These are phyloP conservation scores for Imleria badia DNA, from an alignment of 768 basidiomycete species.

Conservation along the genomic window DNA sequence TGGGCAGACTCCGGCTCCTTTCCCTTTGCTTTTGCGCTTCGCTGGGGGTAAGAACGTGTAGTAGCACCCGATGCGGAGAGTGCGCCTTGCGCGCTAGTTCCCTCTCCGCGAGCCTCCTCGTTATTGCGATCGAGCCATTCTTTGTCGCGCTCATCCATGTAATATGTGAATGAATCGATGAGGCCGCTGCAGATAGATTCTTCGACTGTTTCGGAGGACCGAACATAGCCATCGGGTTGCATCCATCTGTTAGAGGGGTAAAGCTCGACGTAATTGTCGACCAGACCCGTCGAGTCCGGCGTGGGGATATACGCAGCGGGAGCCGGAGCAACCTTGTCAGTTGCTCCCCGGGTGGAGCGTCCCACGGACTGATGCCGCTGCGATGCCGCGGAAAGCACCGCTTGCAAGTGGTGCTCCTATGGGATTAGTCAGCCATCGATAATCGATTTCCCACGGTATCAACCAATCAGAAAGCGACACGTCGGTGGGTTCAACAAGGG, in stretches of 20 bases:
- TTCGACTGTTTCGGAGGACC: conserved; percentile 84
- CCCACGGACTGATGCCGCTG: conserved; percentile 43
- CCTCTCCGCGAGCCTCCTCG: conserved; percentile 80
- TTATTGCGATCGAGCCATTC: conserved; percentile 95
- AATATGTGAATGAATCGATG: conserved; percentile 79
- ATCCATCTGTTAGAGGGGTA: conserved; percentile 71
- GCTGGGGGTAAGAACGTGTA: conserved; percentile 53
- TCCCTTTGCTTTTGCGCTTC: conserved; percentile 78
- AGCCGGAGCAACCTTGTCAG: conserved; percentile 34
- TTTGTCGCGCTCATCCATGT: conserved; percentile 94
- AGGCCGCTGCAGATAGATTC: conserved; percentile 63
- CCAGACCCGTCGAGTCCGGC: conserved; percentile 82
- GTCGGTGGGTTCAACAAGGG: conserved; percentile 41
- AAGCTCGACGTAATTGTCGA: conserved; percentile 73
- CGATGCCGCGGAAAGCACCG: conserved; percentile 55
- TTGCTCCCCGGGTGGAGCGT: conserved; percentile 37
- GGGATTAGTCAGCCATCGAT: conserved; percentile 55
- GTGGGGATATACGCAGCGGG: conserved; percentile 84
- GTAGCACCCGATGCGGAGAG: conserved; percentile 49
- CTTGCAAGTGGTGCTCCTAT: conserved; percentile 59
- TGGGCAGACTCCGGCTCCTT: conserved; percentile 74
- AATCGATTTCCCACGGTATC: conserved; percentile 41
- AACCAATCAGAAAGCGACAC: conserved; percentile 52
- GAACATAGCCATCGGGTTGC: conserved; percentile 76
- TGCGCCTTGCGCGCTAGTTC: conserved; percentile 75